Conservation (phyloP, 768 basidiomycete genomes). For the Floccularia luteovirens region DNA sequence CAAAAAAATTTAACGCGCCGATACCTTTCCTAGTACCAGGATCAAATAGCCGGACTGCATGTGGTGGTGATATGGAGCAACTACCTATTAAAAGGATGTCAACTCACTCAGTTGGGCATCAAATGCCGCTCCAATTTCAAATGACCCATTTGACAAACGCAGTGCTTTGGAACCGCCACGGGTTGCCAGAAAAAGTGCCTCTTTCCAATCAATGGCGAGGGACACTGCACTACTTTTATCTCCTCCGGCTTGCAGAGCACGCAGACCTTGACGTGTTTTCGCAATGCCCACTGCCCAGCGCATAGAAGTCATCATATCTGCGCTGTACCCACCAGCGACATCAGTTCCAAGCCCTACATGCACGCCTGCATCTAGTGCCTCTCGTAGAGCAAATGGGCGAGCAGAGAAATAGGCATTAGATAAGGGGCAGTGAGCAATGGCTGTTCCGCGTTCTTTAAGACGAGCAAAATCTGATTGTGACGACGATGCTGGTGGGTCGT, state of each 20-base stretch:
- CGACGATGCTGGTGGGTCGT: slow-evolving; percentile 14
- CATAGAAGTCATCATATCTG: slow-evolving; percentile 77
- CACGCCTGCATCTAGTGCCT: slow-evolving; percentile 58
- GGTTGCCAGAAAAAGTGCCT: slow-evolving; percentile 76
- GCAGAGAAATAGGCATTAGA: slow-evolving; percentile 86
- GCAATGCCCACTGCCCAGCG: slow-evolving; percentile 69
- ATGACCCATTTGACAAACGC: slow-evolving; percentile 38
- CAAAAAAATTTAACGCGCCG: slow-evolving; percentile 70
- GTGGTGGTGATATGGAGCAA: background rate
- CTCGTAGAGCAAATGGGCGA: slow-evolving; percentile 58
- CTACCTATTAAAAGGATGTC: slow-evolving; percentile 1
- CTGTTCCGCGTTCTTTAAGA: slow-evolving; percentile 41
- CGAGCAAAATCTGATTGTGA: slow-evolving; percentile 30
- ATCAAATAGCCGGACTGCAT: slow-evolving; percentile 41
- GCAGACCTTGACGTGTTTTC: slow-evolving; percentile 53
- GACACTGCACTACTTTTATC: slow-evolving; percentile 2
- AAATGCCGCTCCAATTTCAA: slow-evolving; percentile 56
- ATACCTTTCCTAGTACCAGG: slow-evolving; percentile 30
- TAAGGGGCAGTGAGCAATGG: slow-evolving; percentile 83
- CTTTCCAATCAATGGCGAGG: slow-evolving; percentile 72
- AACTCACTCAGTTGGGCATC: slow-evolving; percentile 71
- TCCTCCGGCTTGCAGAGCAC: slow-evolving; percentile 17
- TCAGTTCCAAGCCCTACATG: slow-evolving; percentile 81
- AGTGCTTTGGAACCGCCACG: slow-evolving; percentile 70
- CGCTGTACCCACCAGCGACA: slow-evolving; percentile 78